Evolutionary conservation across 1,139 yeast genomes (phyloP).

Genomic region (Hyphopichia buzzinii): DNA sequence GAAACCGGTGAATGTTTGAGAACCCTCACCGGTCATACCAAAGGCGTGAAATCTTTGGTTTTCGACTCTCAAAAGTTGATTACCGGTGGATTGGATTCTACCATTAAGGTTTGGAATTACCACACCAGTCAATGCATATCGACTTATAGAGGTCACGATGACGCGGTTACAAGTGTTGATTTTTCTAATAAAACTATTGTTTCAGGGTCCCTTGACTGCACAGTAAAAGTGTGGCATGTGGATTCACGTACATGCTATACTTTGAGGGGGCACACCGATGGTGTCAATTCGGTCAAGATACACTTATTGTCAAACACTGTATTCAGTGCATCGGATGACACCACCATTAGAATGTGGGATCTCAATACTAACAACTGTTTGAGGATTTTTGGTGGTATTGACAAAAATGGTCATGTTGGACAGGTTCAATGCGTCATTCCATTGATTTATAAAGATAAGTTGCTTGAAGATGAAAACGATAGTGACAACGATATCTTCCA

Average conservation of each 20-base stretch:
- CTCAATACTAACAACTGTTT: slow-evolving; percentile 75
- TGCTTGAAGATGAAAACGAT: slow-evolving; percentile 40
- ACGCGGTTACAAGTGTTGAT: slow-evolving; percentile 79
- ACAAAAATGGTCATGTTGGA: slow-evolving; percentile 71
- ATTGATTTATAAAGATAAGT: slow-evolving; percentile 57
- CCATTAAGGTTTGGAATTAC: slow-evolving; percentile 94
- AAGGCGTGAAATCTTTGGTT: slow-evolving; percentile 78
- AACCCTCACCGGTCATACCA: slow-evolving; percentile 77
- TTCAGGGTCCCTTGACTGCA: slow-evolving; percentile 88
- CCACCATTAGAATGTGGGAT: slow-evolving; percentile 95
- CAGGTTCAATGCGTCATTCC: slow-evolving; percentile 92
- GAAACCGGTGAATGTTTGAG: slow-evolving; percentile 75
- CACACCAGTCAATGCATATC: slow-evolving; percentile 92
- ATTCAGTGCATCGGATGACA: slow-evolving; percentile 87
- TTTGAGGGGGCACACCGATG: slow-evolving; percentile 86
- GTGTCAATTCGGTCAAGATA: slow-evolving; percentile 87
- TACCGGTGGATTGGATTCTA: slow-evolving; percentile 87
- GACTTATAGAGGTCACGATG: slow-evolving; percentile 90
- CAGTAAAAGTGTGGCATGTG: slow-evolving; percentile 95
- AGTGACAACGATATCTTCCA: slow-evolving; percentile 22
- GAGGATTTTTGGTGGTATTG: slow-evolving; percentile 71
- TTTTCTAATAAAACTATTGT: slow-evolving; percentile 80
- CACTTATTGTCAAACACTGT: slow-evolving; percentile 77
- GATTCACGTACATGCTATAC: slow-evolving; percentile 91
- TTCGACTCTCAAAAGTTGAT: slow-evolving; percentile 88